Conservation (phyloP, 306 rosid species). For the Prosopis cineraria region DNA sequence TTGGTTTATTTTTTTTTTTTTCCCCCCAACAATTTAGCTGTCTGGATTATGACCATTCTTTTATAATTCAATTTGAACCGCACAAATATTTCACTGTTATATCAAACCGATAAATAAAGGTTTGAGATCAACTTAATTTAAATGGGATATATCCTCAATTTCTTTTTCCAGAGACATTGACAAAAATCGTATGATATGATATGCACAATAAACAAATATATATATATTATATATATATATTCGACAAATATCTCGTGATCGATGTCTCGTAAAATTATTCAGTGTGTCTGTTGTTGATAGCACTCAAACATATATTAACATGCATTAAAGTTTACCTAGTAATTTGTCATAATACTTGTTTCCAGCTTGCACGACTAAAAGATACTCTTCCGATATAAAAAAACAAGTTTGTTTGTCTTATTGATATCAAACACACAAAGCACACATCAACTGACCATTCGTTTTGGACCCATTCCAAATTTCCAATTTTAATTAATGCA, state of each 20-base stretch:
- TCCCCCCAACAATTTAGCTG: background rate
- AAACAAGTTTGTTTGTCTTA: slow-evolving; percentile 24
- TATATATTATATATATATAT: too few relatives aligned
- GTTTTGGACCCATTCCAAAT: slow-evolving; percentile 30
- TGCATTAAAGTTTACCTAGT: background rate
- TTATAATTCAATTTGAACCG: background rate
- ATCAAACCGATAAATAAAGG: background rate
- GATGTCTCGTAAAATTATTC: background rate
- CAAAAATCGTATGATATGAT: background rate
- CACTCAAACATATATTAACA: background rate
- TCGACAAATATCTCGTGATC: background rate
- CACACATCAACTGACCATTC: slow-evolving; percentile 15
- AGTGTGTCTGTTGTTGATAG: background rate
- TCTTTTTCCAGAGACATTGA: background rate
- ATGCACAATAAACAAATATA: too few relatives aligned
- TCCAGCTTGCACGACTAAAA: background rate
- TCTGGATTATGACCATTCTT: background rate
- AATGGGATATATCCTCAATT: background rate
- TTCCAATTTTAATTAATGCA: slow-evolving; percentile 26
- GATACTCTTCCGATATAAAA: slow-evolving; percentile 12
- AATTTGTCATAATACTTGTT: background rate
- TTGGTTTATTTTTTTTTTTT: background rate
- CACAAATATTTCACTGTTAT: background rate
- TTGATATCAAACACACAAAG: slow-evolving; percentile 10
- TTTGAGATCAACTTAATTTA: background rate